Percentiles rank a stretch among this genome's conserved stretches.
Evolutionary conservation across 139 green algal species (phyloP).

Genomic region (Nannochloris sp.): DNA sequence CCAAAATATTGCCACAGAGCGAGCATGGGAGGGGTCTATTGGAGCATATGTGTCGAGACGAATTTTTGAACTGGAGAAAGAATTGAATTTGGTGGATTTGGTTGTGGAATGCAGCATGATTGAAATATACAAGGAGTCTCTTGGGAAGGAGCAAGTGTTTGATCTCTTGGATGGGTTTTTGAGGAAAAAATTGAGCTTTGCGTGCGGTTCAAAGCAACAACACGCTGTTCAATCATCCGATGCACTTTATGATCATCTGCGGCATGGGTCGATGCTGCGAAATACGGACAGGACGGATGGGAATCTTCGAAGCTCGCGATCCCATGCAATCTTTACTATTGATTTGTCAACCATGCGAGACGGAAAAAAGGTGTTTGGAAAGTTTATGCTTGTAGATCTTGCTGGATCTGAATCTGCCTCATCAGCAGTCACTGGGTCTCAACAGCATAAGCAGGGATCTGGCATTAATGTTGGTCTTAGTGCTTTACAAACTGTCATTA

Average conservation of each 20-base stretch:
- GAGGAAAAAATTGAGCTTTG: background rate
- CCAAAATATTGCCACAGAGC: background rate
- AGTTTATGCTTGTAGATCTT: constrained; percentile 23
- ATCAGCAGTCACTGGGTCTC: background rate
- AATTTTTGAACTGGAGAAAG: constrained; percentile 15
- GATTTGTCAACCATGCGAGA: background rate
- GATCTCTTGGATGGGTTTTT: constrained; percentile 6
- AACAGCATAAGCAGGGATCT: constrained; percentile 15
- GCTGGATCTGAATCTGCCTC: constrained; percentile 11
- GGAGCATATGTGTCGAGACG: constrained; percentile 3
- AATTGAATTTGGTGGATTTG: constrained; percentile 2
- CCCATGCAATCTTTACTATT: constrained; percentile 21
- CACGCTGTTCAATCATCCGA: background rate
- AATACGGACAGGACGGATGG: constrained; percentile 19
- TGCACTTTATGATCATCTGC: constrained; percentile 10
- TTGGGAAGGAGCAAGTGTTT: background rate
- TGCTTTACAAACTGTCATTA: constrained; percentile 13
- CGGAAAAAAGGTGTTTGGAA: background rate
- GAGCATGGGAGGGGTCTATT: constrained; percentile 3
- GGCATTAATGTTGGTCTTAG: constrained; percentile 25
- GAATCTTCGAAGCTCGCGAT: constrained; percentile 11
- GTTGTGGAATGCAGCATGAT: constrained; percentile 8
- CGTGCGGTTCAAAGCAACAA: background rate
- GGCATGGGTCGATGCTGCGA: constrained; percentile 2
- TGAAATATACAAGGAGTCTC: constrained; percentile 20